Evolutionary conservation across 768 basidiomycete genomes (phyloP), one percentile per base, ranked within the genome.

Genomic region (Pisolithus sp.): DNA sequence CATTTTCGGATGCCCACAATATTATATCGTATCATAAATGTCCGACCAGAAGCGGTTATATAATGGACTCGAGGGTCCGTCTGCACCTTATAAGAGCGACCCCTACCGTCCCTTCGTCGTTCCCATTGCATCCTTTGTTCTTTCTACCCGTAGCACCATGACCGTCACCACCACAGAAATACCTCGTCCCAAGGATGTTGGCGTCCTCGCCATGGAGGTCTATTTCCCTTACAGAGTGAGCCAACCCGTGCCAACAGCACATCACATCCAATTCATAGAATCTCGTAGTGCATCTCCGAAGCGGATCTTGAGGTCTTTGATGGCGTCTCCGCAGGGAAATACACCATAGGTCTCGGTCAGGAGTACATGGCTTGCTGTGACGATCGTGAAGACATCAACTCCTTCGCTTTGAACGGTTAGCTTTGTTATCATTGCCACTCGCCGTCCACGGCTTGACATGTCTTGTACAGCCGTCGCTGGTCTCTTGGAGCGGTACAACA

Each of bases 361-460:
- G 85, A 94, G 68, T 93, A 84, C 77, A 99, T 99, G 96, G 93
- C 95, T 31, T 98, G 91, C 82, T 89, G 89, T 53, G 94, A 97
- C 67, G 96, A 99, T 79, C 85, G 91, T 51, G 96, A 99, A 70
- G 95, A 99, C 74, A 95, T 99, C 77, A 95, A 96, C 82, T 95
- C 93, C 10, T 93, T 98, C 68, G 86, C 92, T 38, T 72, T 99
- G 58, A 95, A 91, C 62, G 93, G 94, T 93, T 52, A 53, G 85
- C 63, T 15, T 2, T 23, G 12, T 21, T 38, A 28, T 23, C 38
- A 13, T 51, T 15, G 42, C 50, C 17, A 3, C 18, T 8, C 23
- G 26, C 12, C 10, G 18, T 9, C 5, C 6, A 15, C 13, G 34
- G 34, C 4, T 17, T 10, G 17, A 13, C 28, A 36, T 31, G 41